These are phyloP conservation scores for Alnus glutinosa DNA, from an alignment of 306 rosid species.

Conservation along the genomic window DNA sequence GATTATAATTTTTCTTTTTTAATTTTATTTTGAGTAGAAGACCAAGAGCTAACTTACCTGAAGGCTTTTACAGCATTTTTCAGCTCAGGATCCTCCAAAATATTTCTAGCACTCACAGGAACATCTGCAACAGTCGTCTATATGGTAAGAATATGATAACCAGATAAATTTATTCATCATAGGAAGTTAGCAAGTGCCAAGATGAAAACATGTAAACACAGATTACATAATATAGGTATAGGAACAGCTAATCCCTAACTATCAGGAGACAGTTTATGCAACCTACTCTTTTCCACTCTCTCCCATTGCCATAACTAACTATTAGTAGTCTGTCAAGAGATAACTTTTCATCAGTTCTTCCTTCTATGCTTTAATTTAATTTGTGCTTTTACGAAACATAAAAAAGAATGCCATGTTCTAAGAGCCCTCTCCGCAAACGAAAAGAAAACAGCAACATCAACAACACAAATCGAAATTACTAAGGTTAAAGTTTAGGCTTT, in stretches of 20 bases:
- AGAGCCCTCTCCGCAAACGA: no score
- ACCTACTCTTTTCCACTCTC: background rate
- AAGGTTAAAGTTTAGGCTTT: background rate
- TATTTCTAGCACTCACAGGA: slow-evolving; percentile 82
- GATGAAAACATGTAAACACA: background rate
- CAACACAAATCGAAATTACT: no score
- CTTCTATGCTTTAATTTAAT: background rate
- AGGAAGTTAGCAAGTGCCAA: background rate
- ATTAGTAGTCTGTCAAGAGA: background rate
- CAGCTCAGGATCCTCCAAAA: slow-evolving; percentile 79
- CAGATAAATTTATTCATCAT: background rate
- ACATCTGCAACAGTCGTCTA: slow-evolving; percentile 53
- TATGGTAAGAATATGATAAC: slow-evolving; percentile 3
- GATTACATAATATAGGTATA: background rate
- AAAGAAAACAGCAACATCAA: no score
- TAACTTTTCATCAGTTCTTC: background rate
- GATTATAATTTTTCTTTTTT: background rate
- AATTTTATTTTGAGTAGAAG: background rate
- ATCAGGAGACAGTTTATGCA: background rate
- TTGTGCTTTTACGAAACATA: background rate
- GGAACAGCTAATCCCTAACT: background rate
- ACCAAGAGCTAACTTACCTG: slow-evolving; percentile 44
- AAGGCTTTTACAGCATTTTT: slow-evolving; percentile 83
- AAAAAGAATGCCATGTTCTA: no score
- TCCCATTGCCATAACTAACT: background rate